A percentile compares a stretch with the other conserved stretches of the same genome.
phyloP scores from a whole-genome alignment of 139 green algal species.

The Nannochloris sp. region DNA sequence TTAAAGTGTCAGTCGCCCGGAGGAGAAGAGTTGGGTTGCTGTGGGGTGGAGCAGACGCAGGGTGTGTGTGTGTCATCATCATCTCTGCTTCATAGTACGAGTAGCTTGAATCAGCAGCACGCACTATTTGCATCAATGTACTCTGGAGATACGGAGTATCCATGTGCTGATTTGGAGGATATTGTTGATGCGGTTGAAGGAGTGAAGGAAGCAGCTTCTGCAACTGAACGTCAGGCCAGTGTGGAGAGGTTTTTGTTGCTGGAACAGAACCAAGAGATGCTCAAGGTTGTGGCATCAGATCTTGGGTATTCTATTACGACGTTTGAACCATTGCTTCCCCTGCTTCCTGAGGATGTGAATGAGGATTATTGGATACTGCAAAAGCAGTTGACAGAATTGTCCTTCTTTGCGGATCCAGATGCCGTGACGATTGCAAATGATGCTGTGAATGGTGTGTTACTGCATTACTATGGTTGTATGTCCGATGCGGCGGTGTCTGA shows the following conservation, averaged over 20 bases:
- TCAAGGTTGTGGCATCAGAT: slow-evolving; percentile 1
- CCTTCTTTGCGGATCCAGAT: not conserved
- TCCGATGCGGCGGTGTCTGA: not conserved
- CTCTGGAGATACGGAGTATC: not conserved
- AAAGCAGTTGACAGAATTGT: not conserved
- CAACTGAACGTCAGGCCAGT: not conserved
- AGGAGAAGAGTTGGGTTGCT: too few species aligned
- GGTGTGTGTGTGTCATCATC: too few species aligned
- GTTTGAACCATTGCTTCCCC: not conserved
- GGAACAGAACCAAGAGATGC: not conserved
- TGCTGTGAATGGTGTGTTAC: not conserved
- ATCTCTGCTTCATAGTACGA: too few species aligned
- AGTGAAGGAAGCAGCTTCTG: not conserved
- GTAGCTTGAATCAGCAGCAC: too few species aligned
- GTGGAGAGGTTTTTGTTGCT: not conserved
- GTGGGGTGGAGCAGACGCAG: too few species aligned
- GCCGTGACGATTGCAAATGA: not conserved
- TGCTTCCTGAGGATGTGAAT: not conserved
- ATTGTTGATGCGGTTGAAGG: not conserved
- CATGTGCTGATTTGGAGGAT: not conserved
- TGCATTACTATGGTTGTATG: not conserved
- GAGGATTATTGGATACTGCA: not conserved
- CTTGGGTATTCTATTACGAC: not conserved
- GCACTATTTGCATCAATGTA: not conserved
- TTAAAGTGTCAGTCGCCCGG: too few species aligned